Conservation (phyloP, 2,329 filamentous ascomycete species). For the Dryadomyces quercus-mongolicae region DNA sequence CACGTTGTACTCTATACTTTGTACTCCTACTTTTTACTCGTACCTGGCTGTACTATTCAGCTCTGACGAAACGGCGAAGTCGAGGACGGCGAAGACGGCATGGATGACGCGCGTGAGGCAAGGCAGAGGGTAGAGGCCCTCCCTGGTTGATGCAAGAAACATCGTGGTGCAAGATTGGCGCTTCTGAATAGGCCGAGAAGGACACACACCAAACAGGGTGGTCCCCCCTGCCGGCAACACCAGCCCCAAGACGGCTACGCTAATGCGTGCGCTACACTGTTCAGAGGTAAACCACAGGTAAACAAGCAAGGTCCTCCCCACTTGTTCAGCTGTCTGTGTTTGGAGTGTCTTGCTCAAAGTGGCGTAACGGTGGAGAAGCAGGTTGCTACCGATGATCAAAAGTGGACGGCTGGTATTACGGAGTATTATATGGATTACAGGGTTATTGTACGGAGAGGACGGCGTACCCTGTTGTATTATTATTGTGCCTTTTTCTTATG, state of each 20-base stretch:
- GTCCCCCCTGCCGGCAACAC: no score
- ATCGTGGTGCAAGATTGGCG: no score
- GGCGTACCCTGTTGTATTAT: not conserved
- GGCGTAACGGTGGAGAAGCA: conserved; percentile 4
- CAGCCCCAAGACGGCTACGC: conserved; percentile 1
- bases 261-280: conserved; percentile 1
- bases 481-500: not conserved
- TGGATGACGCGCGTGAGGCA: no score
- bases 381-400: not conserved
- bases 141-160: no score
- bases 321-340: not conserved
- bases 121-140: not conserved
- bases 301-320: not conserved
- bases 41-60: no score
- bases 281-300: not conserved
- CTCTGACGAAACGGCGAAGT: no score
- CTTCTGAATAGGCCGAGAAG: not conserved
- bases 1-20: no score
- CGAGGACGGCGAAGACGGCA: no score
- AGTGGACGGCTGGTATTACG: not conserved
- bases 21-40: no score
- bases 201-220: not conserved
- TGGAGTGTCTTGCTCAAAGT: not conserved
- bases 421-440: no score
- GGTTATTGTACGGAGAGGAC: no score